Evolutionary conservation across 306 rosid species (phyloP), one percentile per base, ranked within the genome.

Genomic region (Herpetospermum pedunculosum): DNA sequence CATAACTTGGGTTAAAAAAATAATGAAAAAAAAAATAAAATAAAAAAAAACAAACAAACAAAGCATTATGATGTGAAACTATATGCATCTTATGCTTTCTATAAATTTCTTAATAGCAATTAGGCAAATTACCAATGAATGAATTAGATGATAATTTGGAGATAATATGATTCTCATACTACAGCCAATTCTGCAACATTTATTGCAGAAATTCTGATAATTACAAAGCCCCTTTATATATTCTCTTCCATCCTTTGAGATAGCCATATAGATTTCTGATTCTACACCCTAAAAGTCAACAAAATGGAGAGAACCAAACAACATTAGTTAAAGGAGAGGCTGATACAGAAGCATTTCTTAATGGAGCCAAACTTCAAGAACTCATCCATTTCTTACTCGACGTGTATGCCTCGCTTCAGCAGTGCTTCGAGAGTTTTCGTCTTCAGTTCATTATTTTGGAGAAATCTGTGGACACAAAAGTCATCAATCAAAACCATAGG

Each of bases 311-410:
- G 43, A 38, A 44, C n/a, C 13, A 12, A 38, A 12, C 1, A 70
- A 1, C 40, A 46, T 43, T 29, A 46, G 55, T 69, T 43, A 41
- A 25, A 23, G 29, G 23, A 60, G 43, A 32, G 43, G 41, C 41
- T 25, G 29, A 46, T n/a, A 28, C 6, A 43, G 49, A 71, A 34
- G 49, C 37, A 44, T 70, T 28, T 72, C 63, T 53, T 48, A 11
- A 50, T 49, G 28, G 14, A 43, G 74, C 74, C 30, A 16, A 46
- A 70, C 74, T 70, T 14, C 21, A 68, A 43, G 55, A 47, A 64
- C 49, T 34, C 18, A 48, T 73, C 68, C 35, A 21, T 41, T 67
- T 9, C 96, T 86, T 77, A 85, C 92, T 74, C 84, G 79, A 85
- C 46, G 60, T 70, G 25, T 28, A 70, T 60, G 44, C 78, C 76